These are phyloP conservation scores for Acanthamoeba royreba DNA, from an alignment of 208 protist genomes.

Conservation along the genomic window DNA sequence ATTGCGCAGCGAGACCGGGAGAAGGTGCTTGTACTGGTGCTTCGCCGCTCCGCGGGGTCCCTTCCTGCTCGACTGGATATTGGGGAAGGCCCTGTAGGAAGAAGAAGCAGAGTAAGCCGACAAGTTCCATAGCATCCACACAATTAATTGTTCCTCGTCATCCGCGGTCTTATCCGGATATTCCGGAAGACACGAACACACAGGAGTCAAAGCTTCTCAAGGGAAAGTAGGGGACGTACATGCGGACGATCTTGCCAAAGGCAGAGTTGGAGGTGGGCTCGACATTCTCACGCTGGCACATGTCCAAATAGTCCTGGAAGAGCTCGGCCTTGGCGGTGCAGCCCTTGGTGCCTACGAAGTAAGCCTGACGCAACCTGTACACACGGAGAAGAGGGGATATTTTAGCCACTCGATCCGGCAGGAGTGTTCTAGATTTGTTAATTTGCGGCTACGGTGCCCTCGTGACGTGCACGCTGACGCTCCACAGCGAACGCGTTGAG, in stretches of 20 bases:
- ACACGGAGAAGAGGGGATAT: too few relatives aligned
- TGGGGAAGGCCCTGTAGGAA: background rate
- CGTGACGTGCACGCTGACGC: too few relatives aligned
- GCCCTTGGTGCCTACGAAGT: background rate
- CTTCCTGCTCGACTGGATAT: background rate
- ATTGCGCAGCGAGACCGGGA: background rate
- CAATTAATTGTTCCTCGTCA: too few relatives aligned
- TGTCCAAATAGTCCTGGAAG: conserved; percentile 1
- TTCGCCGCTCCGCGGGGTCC: conserved; percentile 25
- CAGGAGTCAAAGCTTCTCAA: too few relatives aligned
- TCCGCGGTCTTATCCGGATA: too few relatives aligned
- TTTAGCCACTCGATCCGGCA: too few relatives aligned
- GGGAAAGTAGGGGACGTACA: background rate
- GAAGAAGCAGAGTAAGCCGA: background rate
- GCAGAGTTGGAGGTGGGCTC: conserved; percentile 15
- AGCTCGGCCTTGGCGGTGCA: background rate
- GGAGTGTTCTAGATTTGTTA: too few relatives aligned
- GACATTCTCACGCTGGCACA: background rate
- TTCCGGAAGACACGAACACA: too few relatives aligned
- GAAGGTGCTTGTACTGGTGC: conserved; percentile 36
- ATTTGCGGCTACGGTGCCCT: too few relatives aligned
- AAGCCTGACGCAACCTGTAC: background rate
- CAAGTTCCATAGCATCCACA: too few relatives aligned
- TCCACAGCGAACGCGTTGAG: too few relatives aligned
- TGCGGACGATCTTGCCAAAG: conserved; percentile 9